Evolutionary conservation across 495 filamentous ascomycete species (phyloP), one percentile per base, ranked within the genome.

Genomic region (Hypoxylon cercidicola): DNA sequence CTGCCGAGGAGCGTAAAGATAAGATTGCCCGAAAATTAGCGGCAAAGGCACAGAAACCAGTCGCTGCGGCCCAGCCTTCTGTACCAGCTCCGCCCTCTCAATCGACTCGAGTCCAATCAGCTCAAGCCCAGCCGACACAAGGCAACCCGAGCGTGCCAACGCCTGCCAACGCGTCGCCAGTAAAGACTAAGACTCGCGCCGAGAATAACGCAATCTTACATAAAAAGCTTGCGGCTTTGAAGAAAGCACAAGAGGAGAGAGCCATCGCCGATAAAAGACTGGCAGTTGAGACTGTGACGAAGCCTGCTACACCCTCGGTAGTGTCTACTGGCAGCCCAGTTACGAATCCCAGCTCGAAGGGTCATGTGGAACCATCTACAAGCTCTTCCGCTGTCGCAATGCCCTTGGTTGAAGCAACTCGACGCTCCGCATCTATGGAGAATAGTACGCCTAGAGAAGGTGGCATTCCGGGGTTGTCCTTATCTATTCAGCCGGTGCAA

Each of bases 11-110:
- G 65, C 83, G 90, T 25, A 92, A 92, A 63, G 89, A 92, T 60
- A 83, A 90, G 39, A 91, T 91, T 67, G 89, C 90, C 15, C 83
- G 86, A 41, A 85, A 92, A 70, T 80, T 91, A 47, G 90, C 91
- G 37, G 88, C 80, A 39, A 85, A 79, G 68, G 77, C 69, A 49
- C 69, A 69, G 60, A 72, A 73, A 58, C 58, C 69, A 12, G 77
- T 40, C 75, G 71, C 64, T 3, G 12, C 49, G 9, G 32, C 11
- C 19, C 54, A 63, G 16, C 53, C 63, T 13, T 47, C 62, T 44
- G 54, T 63, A 54, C 39, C 66, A 28, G 37, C 54, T 25, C 50
- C 49, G 49, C 49, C 73, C 43, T 45, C 74, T 55, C 46, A 71
- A 16, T 41, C 62, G n/a, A 48, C 62, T 40, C 60, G 63, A 55